phyloP scores from a whole-genome alignment of 176 grass and related monocot genomes.

The Eragrostis curvula region DNA sequence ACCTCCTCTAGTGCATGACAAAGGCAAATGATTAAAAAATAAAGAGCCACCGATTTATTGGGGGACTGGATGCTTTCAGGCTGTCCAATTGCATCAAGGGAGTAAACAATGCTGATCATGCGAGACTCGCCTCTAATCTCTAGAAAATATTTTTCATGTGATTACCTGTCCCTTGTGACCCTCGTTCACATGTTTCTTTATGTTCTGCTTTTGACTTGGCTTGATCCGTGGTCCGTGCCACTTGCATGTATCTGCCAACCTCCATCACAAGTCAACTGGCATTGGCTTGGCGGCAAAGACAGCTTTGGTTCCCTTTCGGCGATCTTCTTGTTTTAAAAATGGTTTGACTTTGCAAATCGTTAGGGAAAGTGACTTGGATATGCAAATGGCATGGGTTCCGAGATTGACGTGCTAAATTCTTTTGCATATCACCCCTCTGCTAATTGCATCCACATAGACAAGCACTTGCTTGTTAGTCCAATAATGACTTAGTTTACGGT shows the following conservation, averaged over 20 bases:
- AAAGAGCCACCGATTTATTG: neutral
- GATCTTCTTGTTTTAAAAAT: neutral
- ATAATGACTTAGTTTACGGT: no score
- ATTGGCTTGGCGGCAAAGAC: neutral
- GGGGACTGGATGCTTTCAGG: neutral
- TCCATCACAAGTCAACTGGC: constrained; percentile 15
- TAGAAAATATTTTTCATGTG: neutral
- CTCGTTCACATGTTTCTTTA: constrained; percentile 11
- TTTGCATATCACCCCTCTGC: neutral
- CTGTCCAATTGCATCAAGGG: constrained; percentile 2
- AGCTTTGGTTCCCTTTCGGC: constrained; percentile 16
- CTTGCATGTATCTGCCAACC: neutral
- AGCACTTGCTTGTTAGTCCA: neutral
- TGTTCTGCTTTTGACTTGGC: neutral
- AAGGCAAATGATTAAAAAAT: neutral
- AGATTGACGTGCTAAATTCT: neutral
- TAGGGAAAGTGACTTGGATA: neutral
- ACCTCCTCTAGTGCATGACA: neutral
- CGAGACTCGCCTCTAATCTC: neutral
- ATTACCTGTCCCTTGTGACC: neutral
- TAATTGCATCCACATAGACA: neutral
- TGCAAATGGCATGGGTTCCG: neutral
- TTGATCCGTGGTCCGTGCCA: neutral
- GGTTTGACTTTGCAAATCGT: constrained; percentile 22
- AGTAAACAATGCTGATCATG: neutral